These are phyloP conservation scores for Phoma herbarum DNA, from an alignment of 2,329 filamentous ascomycete species.

Conservation along the genomic window DNA sequence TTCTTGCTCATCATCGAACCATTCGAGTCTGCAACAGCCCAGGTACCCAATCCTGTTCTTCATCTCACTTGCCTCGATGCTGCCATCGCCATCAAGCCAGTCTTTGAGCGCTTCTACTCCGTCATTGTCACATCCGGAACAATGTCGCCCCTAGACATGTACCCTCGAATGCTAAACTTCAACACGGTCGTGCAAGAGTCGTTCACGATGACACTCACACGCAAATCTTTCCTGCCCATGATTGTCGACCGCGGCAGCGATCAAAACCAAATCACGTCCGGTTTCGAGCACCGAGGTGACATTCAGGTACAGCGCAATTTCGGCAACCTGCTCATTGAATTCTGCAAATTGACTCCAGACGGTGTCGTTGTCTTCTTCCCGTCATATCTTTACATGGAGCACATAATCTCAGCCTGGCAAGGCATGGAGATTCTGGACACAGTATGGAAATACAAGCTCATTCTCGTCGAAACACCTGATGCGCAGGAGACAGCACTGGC, in stretches of 20 bases:
- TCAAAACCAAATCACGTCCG: constrained; percentile 89
- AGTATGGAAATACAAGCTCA: constrained; percentile 99
- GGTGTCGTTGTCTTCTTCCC: constrained; percentile 99
- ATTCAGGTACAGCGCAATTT: constrained; percentile 98
- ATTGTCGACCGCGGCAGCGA: constrained; percentile 95
- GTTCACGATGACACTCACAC: constrained; percentile 93
- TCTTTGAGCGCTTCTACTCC: constrained; percentile 96
- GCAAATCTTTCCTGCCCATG: constrained; percentile 96
- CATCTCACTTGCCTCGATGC: constrained; percentile 98
- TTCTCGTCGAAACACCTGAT: constrained; percentile 96
- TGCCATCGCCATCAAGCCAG: constrained; percentile 96
- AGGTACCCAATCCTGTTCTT: constrained; percentile 94
- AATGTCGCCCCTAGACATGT: constrained; percentile 97
- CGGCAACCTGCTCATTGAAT: constrained; percentile 90
- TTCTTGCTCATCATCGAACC: constrained; percentile 97
- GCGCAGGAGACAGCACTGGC: constrained; percentile 96
- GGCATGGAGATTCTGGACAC: constrained; percentile 97
- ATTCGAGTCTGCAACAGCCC: constrained; percentile 93
- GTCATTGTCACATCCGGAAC: constrained; percentile 99
- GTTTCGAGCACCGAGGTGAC: constrained; percentile 95
- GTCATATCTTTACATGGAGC: constrained; percentile 98
- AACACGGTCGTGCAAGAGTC: constrained; percentile 93
- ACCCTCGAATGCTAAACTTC: constrained; percentile 98
- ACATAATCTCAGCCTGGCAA: constrained; percentile 99
- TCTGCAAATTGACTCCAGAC: constrained; percentile 94